Conservation (phyloP, 768 basidiomycete species). For the Auricularia sp. region DNA sequence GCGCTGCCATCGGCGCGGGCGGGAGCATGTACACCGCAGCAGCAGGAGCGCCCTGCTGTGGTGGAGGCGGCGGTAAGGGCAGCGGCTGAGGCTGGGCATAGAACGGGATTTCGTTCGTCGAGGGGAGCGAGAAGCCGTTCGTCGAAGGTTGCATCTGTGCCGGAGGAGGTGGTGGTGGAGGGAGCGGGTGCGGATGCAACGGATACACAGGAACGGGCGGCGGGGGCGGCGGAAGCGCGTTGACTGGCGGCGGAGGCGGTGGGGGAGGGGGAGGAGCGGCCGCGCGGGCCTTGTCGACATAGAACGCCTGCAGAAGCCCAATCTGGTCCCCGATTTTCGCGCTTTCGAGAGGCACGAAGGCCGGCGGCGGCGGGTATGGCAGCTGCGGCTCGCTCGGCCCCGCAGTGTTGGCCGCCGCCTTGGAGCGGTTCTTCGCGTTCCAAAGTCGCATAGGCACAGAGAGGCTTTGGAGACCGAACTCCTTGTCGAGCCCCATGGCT, state of each 20-base stretch:
- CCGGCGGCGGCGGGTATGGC: slow-evolving; percentile 77
- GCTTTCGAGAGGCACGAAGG: slow-evolving; percentile 62
- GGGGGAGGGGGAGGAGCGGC: slow-evolving; percentile 4
- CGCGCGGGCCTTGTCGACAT: slow-evolving; percentile 26
- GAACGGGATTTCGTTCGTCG: background rate
- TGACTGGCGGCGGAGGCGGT: background rate
- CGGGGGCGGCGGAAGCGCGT: slow-evolving; percentile 22
- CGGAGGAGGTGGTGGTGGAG: slow-evolving; percentile 14
- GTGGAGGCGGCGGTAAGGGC: background rate
- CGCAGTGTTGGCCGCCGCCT: background rate
- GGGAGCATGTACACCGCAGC: slow-evolving; percentile 7
- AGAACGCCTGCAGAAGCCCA: slow-evolving; percentile 73
- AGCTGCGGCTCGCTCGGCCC: slow-evolving; percentile 49
- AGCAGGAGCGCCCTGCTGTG: background rate
- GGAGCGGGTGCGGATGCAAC: slow-evolving; percentile 9
- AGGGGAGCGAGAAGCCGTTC: background rate
- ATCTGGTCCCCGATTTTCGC: slow-evolving; percentile 67
- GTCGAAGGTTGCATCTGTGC: slow-evolving; percentile 7
- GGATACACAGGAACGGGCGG: slow-evolving; percentile 3
- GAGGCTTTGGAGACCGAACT: slow-evolving; percentile 69
- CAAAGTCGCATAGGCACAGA: slow-evolving; percentile 70
- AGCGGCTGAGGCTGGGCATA: background rate
- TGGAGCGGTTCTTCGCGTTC: slow-evolving; percentile 38
- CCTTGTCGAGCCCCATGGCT: slow-evolving; percentile 79
- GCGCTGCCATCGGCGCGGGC: slow-evolving; percentile 10